phyloP scores from a whole-genome alignment of 257 asterid genomes.

The Nicotiana tabacum region DNA sequence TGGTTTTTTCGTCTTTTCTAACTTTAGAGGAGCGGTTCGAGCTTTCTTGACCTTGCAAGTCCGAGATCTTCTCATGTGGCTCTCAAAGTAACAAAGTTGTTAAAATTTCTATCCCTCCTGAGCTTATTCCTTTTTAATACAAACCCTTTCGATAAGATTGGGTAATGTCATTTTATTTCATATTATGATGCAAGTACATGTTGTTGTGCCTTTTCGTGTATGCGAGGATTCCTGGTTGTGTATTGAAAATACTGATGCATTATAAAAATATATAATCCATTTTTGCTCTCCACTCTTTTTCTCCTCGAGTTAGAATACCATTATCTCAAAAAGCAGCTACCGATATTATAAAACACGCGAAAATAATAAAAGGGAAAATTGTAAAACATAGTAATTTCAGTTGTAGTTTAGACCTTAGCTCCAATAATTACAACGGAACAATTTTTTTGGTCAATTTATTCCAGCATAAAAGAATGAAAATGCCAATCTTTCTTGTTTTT shows the following conservation, averaged over 20 bases:
- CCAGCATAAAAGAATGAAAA: neutral
- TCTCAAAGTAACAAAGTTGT: neutral
- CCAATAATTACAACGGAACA: neutral
- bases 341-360: neutral
- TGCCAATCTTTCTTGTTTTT: neutral
- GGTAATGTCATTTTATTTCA: neutral
- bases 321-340: too few relatives aligned
- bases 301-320: neutral
- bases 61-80: neutral
- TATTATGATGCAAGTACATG: neutral
- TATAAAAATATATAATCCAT: neutral
- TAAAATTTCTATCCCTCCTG: constrained; percentile 5
- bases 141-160: neutral
- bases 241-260: neutral
- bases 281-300: neutral
- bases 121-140: neutral
- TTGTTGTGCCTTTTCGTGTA: neutral
- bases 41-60: constrained; percentile 14
- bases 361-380: neutral
- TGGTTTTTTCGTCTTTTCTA: neutral
- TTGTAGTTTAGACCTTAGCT: neutral
- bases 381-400: neutral
- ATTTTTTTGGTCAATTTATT: neutral
- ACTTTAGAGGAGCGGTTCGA: neutral
- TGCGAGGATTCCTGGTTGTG: neutral